These are phyloP conservation scores for Teunomyces funiuensis DNA, from an alignment of 805 yeast species.

Conservation along the genomic window DNA sequence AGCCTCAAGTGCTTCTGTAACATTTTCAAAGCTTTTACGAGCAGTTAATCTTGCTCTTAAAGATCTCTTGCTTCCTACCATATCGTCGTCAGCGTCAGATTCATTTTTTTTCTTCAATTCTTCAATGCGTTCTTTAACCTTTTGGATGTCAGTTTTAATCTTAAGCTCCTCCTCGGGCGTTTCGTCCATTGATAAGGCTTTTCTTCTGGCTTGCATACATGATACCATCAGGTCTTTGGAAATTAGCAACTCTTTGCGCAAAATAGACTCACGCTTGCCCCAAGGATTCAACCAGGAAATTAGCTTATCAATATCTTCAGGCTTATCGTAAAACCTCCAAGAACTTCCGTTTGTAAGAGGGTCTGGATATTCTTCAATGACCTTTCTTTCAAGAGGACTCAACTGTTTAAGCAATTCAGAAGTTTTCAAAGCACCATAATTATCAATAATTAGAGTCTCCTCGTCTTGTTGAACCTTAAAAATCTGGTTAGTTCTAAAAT, in stretches of 20 bases:
- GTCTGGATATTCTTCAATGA: conserved; percentile 64
- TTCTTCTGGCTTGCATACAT: conserved; percentile 60
- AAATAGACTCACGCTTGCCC: conserved; percentile 69
- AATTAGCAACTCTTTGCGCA: conserved; percentile 59
- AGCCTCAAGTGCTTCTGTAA: conserved; percentile 26
- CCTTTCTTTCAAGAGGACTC: conserved; percentile 52
- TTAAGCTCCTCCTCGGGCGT: conserved; percentile 41
- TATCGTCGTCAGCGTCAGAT: conserved; percentile 30
- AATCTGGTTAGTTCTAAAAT: conserved; percentile 24
- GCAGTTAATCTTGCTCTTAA: conserved; percentile 22
- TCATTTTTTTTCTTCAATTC: conserved; percentile 26
- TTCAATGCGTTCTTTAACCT: conserved; percentile 23
- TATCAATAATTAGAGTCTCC: conserved; percentile 29
- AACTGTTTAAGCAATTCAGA: conserved; percentile 14
- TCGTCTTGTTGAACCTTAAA: conserved; percentile 10
- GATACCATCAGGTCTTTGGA: conserved; percentile 52
- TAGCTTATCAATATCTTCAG: conserved; percentile 56
- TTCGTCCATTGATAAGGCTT: conserved; percentile 48
- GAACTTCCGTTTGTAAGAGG: conserved; percentile 50
- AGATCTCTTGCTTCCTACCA: conserved; percentile 23
- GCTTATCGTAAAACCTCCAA: conserved; percentile 72
- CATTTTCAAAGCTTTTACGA: conserved; percentile 1
- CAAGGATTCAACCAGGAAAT: conserved; percentile 69
- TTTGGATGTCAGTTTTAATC: conserved; percentile 36
- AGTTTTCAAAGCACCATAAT: conserved; percentile 29